Base-by-base conservation (phyloP, 208 protist species). In the Trypanosoma congolense region DNA sequence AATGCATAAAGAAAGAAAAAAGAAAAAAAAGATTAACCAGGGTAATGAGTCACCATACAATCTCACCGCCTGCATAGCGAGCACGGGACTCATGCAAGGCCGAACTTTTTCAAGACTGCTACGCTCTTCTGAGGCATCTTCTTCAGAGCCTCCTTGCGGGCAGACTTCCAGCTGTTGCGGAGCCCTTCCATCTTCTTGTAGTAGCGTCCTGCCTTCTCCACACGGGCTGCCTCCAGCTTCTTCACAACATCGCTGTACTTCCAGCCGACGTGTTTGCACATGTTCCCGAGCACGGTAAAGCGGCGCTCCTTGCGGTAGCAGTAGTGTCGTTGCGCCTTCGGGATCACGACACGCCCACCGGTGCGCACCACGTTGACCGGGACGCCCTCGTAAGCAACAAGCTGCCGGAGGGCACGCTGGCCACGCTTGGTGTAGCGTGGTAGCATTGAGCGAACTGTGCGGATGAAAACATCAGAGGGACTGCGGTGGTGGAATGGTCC, bases 401-500 rank as follows among this genome's bases (percentile, higher is more conserved):
- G 78, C 49, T 69, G 65, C 56, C 80, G 75, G 4, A 93, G 76
- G 10, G 86, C 86, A 45, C 26, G 46, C 77, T 84, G 83, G 10
- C 86, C 86, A 51, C 86, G 75, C 83, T 93, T 93, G 50, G 75
- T 84, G 84, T 92, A 88, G 77, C 81, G 80, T 35, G 97, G 97
- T 28, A 99, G 69, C 98, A 99, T 99, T 65, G 95, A 97, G 68
- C 98, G 92, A 65, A 99, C 87, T 28, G 85, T 77, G 67, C 96
- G 90, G 57, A 67, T 76, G 65, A 99, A 93, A 31, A 99, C 98
- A 44, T 93, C 83, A 16, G 95, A 84, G 54, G 98, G 98, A 26
- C 97, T 67, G 63, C 98, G 90, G 84, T 97, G 83, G 83, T 99
- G 98, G 85, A 97, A 98, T 47, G 96, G 97, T 65, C 98, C 98